These are phyloP conservation scores for Kwoniella heveanensis DNA, from an alignment of 768 basidiomycete genomes.

Conservation along the genomic window DNA sequence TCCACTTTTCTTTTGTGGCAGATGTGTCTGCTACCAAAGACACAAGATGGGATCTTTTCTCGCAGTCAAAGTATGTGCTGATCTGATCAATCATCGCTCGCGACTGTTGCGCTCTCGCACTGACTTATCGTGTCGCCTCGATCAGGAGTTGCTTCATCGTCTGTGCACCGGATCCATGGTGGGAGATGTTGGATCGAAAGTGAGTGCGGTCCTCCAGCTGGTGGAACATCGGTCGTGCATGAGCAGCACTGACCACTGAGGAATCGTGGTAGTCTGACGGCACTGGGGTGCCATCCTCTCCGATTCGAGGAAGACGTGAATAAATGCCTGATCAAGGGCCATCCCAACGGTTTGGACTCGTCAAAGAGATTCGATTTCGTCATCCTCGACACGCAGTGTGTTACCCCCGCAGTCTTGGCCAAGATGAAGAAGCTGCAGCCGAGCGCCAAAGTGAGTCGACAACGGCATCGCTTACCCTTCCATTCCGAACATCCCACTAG, in stretches of 20 bases:
- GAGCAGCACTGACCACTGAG: slow-evolving; percentile 1
- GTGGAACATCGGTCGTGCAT: too few species aligned
- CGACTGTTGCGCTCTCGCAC: too few species aligned
- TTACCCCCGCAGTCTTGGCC: slow-evolving; percentile 12
- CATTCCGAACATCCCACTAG: background rate
- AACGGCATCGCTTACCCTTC: background rate
- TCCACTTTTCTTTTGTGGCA: slow-evolving; percentile 41
- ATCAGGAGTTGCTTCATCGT: slow-evolving; percentile 37
- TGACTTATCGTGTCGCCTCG: too few species aligned
- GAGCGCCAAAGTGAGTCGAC: slow-evolving; percentile 29
- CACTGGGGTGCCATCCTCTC: slow-evolving; percentile 32
- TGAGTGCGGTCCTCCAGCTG: slow-evolving; percentile 14
- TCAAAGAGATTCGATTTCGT: slow-evolving; percentile 27
- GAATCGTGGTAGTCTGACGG: slow-evolving; percentile 19
- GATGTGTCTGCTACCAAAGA: slow-evolving; percentile 8
- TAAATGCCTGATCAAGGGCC: slow-evolving; percentile 13
- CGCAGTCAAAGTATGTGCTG: slow-evolving; percentile 7
- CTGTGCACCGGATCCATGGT: slow-evolving; percentile 31
- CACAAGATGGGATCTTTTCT: slow-evolving; percentile 5
- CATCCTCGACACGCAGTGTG: slow-evolving; percentile 27
- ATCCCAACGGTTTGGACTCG: slow-evolving; percentile 26
- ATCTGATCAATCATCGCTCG: too few species aligned
- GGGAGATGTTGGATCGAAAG: slow-evolving; percentile 39
- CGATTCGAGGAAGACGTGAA: slow-evolving; percentile 27
- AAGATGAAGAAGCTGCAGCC: slow-evolving; percentile 32